These are phyloP conservation scores for Ramaria sp. DNA, from an alignment of 768 basidiomycete genomes.

Conservation along the genomic window DNA sequence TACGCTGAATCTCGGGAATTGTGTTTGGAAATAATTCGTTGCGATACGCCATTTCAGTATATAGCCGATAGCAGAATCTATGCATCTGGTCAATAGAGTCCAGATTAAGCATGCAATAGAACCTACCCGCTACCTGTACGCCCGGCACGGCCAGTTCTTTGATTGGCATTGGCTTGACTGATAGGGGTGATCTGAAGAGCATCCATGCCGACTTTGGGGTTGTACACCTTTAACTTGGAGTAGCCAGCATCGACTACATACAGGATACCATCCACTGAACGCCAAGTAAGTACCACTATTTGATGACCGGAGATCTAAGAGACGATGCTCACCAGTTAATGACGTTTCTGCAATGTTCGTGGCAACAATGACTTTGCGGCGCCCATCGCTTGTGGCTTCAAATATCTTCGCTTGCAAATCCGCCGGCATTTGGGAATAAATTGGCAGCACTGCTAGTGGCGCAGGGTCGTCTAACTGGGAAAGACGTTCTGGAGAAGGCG, in stretches of 20 bases:
- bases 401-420: constrained; percentile 98
- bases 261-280: constrained; percentile 87
- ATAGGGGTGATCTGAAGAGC: constrained; percentile 98
- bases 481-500: constrained; percentile 60
- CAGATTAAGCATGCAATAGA: neutral
- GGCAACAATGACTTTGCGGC: constrained; percentile 94
- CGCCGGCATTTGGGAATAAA: constrained; percentile 99
- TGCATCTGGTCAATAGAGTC: constrained; percentile 7
- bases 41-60: constrained; percentile 92
- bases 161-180: constrained; percentile 96
- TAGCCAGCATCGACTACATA: constrained; percentile 96
- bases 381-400: constrained; percentile 84
- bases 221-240: constrained; percentile 97
- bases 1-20: constrained; percentile 97
- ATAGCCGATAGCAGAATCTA: constrained; percentile 92
- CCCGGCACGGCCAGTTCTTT: constrained; percentile 92
- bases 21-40: constrained; percentile 95
- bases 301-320: neutral
- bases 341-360: constrained; percentile 99
- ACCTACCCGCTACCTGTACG: constrained; percentile 90
- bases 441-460: constrained; percentile 84
- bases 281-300: neutral
- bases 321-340: constrained; percentile 55
- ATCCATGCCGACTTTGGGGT: constrained; percentile 99
- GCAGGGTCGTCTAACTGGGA: constrained; percentile 86